Evolutionary conservation across 192 early-diverging fungal genomes (phyloP), one percentile per base, ranked within the genome.

Genomic region (Glomus cerebriforme): DNA sequence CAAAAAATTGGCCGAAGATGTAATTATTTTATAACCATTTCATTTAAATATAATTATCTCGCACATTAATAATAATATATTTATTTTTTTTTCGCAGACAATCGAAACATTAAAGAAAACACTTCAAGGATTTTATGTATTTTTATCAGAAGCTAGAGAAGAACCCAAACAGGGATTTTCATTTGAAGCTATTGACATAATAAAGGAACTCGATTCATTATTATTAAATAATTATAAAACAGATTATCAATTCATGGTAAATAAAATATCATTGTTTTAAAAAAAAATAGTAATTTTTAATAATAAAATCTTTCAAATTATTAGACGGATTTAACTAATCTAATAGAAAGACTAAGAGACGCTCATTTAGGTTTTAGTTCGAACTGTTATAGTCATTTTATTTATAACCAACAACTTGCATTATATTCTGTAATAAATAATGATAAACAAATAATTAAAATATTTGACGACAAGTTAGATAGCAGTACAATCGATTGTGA

Each of bases 241-340:
- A 2, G 66, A 68, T 22, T 68, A 37, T 68, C 34, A 24, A 68
- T 68, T 68, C 32, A 22, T 68, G 29, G 66, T 68, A 68, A 68
- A 0, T 37, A 39, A 26, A 24, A n/a, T n/a, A n/a, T n/a, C 3
- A 0, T 22, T 27, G 1, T 35, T n/a, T 65, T 65, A 39, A 39
- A 39, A 9, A 54, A 54, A 54, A 54, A 54, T 49, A 9, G 9
- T 39, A 9, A 39, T 39, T 8, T 39, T 15, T 49, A 19, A 19
- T 17, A 22, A 17, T 54, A 1, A 19, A 54, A 54, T 13, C 3
- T 2, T 49, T 49, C 15, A 43, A 43, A 2, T 54, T 12, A 63
- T 8, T 17, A 62, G 24, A 63, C 24, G 7, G 60, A 63, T 63
- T 10, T 27, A 62, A 1, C 3, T 2, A 62, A 26, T 27, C n/a